Percentiles rank a stretch among this genome's conserved stretches.
Evolutionary conservation across 1,284 basidiomycete species (phyloP).

Genomic region (Cutaneotrichosporon sp.): DNA sequence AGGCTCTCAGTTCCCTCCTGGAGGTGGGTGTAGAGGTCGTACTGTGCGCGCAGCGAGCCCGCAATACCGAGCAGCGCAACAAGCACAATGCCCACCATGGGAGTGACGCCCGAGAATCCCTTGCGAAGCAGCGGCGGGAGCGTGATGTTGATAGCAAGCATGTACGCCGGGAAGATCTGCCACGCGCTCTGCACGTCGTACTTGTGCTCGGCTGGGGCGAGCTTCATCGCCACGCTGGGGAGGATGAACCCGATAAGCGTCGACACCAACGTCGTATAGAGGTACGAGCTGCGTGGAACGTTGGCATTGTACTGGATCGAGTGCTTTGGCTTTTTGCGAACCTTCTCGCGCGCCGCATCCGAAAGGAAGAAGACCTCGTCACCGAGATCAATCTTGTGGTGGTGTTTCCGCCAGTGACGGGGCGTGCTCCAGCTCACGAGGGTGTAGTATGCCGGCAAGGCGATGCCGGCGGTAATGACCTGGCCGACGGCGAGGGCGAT

Average conservation of each 20-base stretch:
- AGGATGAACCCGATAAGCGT: constrained; percentile 16
- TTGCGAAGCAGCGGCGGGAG: constrained; percentile 19
- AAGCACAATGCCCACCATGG: constrained; percentile 17
- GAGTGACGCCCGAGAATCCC: constrained; percentile 9
- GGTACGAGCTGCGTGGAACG: constrained; percentile 18
- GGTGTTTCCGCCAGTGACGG: constrained; percentile 15
- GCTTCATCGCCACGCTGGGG: constrained; percentile 1
- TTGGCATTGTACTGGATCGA: constrained; percentile 20
- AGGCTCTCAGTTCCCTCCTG: neutral
- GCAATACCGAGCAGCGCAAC: constrained; percentile 19
- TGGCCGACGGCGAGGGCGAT: constrained; percentile 12
- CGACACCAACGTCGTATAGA: constrained; percentile 20
- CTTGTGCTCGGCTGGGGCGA: neutral
- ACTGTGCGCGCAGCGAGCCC: constrained; percentile 5
- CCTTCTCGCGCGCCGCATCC: neutral
- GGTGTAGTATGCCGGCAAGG: constrained; percentile 19
- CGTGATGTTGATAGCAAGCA: constrained; percentile 20
- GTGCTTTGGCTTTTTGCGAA: constrained; percentile 15
- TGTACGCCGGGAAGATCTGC: constrained; percentile 22
- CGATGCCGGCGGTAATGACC: constrained; percentile 19
- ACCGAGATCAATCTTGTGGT: constrained; percentile 19
- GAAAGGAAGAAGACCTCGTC: constrained; percentile 18
- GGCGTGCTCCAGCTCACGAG: constrained; percentile 17
- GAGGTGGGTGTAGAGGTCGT: neutral
- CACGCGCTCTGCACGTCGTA: constrained; percentile 17